A percentile compares a stretch with the other conserved stretches of the same genome.
Evolutionary conservation across 2,329 filamentous ascomycete genomes (phyloP).

Genomic region (Fusarium pseudocircinatum): DNA sequence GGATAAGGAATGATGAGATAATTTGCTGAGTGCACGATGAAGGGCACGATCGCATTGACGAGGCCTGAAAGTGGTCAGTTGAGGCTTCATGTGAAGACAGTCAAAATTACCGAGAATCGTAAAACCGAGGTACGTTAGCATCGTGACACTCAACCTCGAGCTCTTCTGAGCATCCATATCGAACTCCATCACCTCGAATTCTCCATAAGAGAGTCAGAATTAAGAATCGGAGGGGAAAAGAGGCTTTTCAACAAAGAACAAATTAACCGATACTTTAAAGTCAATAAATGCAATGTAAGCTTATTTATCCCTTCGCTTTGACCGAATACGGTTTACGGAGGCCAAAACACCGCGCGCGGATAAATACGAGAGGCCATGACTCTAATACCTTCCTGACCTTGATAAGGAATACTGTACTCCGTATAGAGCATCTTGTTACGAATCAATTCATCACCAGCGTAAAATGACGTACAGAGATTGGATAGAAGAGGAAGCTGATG

Average conservation of each 20-base stretch:
- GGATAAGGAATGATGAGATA: slow-evolving; percentile 51
- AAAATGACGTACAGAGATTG: slow-evolving; percentile 5
- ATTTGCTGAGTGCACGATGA: slow-evolving; percentile 46
- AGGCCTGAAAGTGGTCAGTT: slow-evolving; percentile 42
- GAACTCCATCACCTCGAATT: background rate
- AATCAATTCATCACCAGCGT: slow-evolving; percentile 12
- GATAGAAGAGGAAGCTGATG: slow-evolving; percentile 1
- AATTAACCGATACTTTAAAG: background rate
- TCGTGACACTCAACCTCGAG: slow-evolving; percentile 4
- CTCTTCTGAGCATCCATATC: slow-evolving; percentile 4
- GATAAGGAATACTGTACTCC: no score
- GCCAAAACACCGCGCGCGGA: background rate
- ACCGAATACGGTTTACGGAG: background rate
- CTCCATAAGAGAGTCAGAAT: background rate
- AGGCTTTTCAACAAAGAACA: background rate
- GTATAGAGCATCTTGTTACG: background rate
- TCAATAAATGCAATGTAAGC: background rate
- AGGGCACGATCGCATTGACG: slow-evolving; percentile 44
- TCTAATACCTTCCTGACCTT: background rate
- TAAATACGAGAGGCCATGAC: background rate
- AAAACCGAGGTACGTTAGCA: slow-evolving; percentile 41
- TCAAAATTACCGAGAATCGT: slow-evolving; percentile 37
- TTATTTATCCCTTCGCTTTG: background rate
- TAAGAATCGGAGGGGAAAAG: background rate
- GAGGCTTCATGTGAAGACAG: background rate